phyloP scores from a whole-genome alignment of 345 rosid genomes.

The Sonneratia alba region DNA sequence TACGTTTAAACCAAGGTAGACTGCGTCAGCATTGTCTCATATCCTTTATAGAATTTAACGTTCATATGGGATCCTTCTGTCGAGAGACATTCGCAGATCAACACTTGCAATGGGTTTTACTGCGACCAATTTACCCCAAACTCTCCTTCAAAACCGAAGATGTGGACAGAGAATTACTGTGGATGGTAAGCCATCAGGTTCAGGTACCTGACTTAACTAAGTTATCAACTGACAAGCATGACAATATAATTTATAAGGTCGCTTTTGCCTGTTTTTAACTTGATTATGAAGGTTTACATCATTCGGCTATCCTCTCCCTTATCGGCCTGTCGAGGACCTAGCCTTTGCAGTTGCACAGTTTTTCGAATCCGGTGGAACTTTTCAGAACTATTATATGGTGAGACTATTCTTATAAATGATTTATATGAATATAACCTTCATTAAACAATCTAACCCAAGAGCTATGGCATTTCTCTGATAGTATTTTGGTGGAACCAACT shows the following conservation, averaged over 20 bases:
- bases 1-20: background rate
- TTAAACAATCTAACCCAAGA: background rate
- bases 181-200: slow-evolving; percentile 38
- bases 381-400: slow-evolving; percentile 66
- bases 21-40: too few species aligned
- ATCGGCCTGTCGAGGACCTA: slow-evolving; percentile 60
- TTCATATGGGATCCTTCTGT: background rate
- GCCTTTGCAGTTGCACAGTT: slow-evolving; percentile 62
- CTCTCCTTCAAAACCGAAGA: slow-evolving; percentile 49
- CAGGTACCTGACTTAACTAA: background rate
- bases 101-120: slow-evolving; percentile 66
- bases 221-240: background rate
- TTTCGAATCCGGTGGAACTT: slow-evolving; percentile 50
- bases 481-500: slow-evolving; percentile 71
- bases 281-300: slow-evolving; percentile 36
- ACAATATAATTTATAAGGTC: background rate
- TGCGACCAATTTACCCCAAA: slow-evolving; percentile 47
- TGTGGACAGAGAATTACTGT: slow-evolving; percentile 63
- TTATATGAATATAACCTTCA: background rate
- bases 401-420: slow-evolving; percentile 4
- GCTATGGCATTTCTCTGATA: slow-evolving; percentile 14
- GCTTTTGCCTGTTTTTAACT: background rate
- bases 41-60: background rate
- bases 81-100: slow-evolving; percentile 31
- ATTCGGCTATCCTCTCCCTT: slow-evolving; percentile 55